Evolutionary conservation across 2,329 filamentous ascomycete genomes (phyloP), one percentile per base, ranked within the genome.

Genomic region (Rhytidhysteron rufulum): DNA sequence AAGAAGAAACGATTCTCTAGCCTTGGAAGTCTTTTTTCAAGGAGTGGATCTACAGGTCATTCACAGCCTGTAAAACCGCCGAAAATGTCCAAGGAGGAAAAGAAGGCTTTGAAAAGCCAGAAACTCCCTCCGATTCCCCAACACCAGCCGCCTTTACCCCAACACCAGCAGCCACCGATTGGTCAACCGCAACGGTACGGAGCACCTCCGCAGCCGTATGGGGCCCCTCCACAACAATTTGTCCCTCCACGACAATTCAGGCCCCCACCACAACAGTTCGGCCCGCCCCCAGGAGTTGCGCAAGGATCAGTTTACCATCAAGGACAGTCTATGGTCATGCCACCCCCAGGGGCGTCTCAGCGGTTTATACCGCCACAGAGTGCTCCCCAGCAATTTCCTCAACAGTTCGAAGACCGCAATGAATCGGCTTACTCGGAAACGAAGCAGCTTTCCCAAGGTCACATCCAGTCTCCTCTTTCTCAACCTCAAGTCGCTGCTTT

Each of bases 1-100:
- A 66, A 63, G 49, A 72, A 71, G 46, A 72, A 70, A 40, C 61
- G 70, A 24, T 71, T 72, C 34, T 73, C 71, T 2, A 51, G 61
- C 3, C 47, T 74, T 9, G 68, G 69, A 4, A 66, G 61, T 24
- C 45, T 74, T 1, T 72, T 74, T 39, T 58, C 63, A 21, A 58
- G 69, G 22, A 63, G 59, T 8, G 62, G 57, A 24, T 62, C 63
- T 2, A 54, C 49, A 10, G 58, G 53, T 9, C 49, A 59, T 27
- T 45, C 44, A 5, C 31, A 40, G 11, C 47, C 58, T 5, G 41
- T 42, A 16, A 65, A 65, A 40, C 29, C 52, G 8, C 53, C 49
- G 16, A 67, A 65, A 39, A 32, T 66, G 27, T 58, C 56, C 5
- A 69, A 68, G 39, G 57, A 63, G 33, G 56, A 62, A 30, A 64